Evolutionary conservation across 352 stramenopile species (phyloP).

Genomic region (Globisporangium apiculatum): DNA sequence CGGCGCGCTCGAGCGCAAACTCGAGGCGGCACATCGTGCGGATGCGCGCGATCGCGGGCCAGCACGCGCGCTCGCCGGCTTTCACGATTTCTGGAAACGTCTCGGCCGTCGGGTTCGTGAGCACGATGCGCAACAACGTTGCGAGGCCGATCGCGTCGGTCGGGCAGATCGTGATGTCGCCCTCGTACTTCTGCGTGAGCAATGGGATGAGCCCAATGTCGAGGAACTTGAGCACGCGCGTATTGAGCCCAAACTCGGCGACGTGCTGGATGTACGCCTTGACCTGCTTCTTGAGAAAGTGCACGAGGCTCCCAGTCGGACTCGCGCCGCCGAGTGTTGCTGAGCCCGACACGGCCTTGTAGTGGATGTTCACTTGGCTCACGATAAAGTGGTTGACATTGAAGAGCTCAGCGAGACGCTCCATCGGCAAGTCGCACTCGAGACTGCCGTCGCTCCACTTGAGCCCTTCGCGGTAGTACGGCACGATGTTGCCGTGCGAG

Average conservation of each 20-base stretch:
- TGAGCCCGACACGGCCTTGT: slow-evolving; percentile 76
- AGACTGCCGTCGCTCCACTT: slow-evolving; percentile 95
- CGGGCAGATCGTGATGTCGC: slow-evolving; percentile 97
- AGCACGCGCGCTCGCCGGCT: slow-evolving; percentile 89
- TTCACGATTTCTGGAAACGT: slow-evolving; percentile 66
- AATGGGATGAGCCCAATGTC: slow-evolving; percentile 76
- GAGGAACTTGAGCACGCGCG: slow-evolving; percentile 75
- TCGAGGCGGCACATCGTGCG: slow-evolving; percentile 96
- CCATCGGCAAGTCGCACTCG: slow-evolving; percentile 95
- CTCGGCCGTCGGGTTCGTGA: slow-evolving; percentile 73
- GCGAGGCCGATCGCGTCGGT: slow-evolving; percentile 84
- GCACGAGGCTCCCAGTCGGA: slow-evolving; percentile 80
- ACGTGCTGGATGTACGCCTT: slow-evolving; percentile 88
- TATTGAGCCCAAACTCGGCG: slow-evolving; percentile 81
- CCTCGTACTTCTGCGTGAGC: slow-evolving; percentile 94
- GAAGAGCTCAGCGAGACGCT: slow-evolving; percentile 94
- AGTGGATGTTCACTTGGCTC: slow-evolving; percentile 90
- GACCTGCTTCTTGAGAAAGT: slow-evolving; percentile 95
- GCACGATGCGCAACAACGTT: slow-evolving; percentile 66
- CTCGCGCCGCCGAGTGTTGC: slow-evolving; percentile 48
- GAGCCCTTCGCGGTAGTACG: slow-evolving; percentile 69
- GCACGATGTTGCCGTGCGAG: slow-evolving; percentile 70
- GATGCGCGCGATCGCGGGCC: slow-evolving; percentile 93
- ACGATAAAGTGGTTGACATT: slow-evolving; percentile 99
- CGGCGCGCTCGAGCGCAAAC: slow-evolving; percentile 91